These are phyloP conservation scores for Aspergillus pseudotamarii DNA, from an alignment of 2,329 filamentous ascomycete species.

Conservation along the genomic window DNA sequence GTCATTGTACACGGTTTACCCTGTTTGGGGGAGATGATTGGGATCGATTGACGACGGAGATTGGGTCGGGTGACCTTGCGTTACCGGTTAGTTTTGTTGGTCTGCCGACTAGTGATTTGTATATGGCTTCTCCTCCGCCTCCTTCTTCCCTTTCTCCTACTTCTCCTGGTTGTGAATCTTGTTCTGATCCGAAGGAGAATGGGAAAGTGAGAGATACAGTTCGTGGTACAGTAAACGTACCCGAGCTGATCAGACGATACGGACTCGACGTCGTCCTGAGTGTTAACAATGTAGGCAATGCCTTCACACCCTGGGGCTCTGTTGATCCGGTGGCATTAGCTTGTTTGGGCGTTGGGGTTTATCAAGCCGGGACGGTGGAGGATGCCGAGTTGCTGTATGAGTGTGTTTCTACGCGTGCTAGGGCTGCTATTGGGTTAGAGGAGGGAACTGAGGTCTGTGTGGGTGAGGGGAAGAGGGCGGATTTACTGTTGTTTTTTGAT, in stretches of 20 bases:
- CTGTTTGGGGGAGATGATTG: slow-evolving; percentile 57
- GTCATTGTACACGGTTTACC: slow-evolving; percentile 70
- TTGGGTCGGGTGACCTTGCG: slow-evolving; percentile 40
- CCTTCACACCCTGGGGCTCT: slow-evolving; percentile 71
- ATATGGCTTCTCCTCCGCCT: slow-evolving; percentile 63
- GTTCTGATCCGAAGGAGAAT: not conserved
- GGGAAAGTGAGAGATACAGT: slow-evolving; percentile 32
- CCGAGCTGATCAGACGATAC: slow-evolving; percentile 61
- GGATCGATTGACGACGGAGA: slow-evolving; percentile 49
- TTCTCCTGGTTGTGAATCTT: not conserved
- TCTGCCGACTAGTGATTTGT: slow-evolving; percentile 70
- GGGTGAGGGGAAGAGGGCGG: slow-evolving; percentile 14
- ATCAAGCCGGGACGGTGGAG: slow-evolving; percentile 64
- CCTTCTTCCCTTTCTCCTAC: not conserved
- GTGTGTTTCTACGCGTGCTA: slow-evolving; percentile 51
- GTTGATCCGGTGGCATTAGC: slow-evolving; percentile 68
- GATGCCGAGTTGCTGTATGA: slow-evolving; percentile 63
- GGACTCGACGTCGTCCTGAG: slow-evolving; percentile 63
- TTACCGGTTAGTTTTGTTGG: slow-evolving; percentile 69
- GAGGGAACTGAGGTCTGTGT: slow-evolving; percentile 11
- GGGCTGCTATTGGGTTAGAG: slow-evolving; percentile 38
- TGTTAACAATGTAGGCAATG: slow-evolving; percentile 74
- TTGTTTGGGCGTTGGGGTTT: slow-evolving; percentile 65
- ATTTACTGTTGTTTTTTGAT: slow-evolving; percentile 30
- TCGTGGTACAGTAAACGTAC: slow-evolving; percentile 65